Evolutionary conservation across 2,329 filamentous ascomycete genomes (phyloP), one percentile per base, ranked within the genome.

Genomic region (Paracamarosporium sp.): DNA sequence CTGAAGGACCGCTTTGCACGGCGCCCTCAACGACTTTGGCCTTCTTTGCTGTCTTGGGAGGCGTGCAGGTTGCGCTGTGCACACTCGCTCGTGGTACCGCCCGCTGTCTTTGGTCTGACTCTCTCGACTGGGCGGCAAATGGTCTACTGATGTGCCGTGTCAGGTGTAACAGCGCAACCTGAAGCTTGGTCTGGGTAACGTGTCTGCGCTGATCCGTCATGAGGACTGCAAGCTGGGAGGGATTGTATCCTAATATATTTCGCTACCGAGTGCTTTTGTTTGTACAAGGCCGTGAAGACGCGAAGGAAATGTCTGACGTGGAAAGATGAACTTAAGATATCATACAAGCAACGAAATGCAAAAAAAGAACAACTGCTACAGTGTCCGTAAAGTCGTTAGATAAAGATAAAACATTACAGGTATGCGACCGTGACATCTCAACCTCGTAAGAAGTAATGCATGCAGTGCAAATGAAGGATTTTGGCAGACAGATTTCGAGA

Each of bases 231-330:
- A 43, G 31, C 38, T 54, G 50, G 30, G 17, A 13, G 47, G 38
- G 13, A 35, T 44, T 31, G 54, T 53, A 48, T 60, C 41, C 68
- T 68, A 66, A 59, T 69, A 70, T 72, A 67, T 53, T 70, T 59
- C 69, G 70, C 65, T 73, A 68, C 63, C 69, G 67, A 58, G 57
- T 70, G 66, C 62, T 73, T 75, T 76, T 73, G 61, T 75, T 76
- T 73, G 61, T 75, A 76, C 71, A 76, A 73, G 70, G 73, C 71
- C 72, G 72, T 76, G 60, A 73, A 60, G 45, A 60, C 59, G 53
- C 53, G 59, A 61, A 62, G 57, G 55, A 52, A 50, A 53, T 28
- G 38, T 46, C 15, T 22, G 59, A 65, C 55, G 47, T 62, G 55
- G 56, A 56, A 55, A 53, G 17, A 50, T 20, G 35, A 58, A 22